phyloP scores from a whole-genome alignment of 495 filamentous ascomycete species.

The Penicillium salamii region DNA sequence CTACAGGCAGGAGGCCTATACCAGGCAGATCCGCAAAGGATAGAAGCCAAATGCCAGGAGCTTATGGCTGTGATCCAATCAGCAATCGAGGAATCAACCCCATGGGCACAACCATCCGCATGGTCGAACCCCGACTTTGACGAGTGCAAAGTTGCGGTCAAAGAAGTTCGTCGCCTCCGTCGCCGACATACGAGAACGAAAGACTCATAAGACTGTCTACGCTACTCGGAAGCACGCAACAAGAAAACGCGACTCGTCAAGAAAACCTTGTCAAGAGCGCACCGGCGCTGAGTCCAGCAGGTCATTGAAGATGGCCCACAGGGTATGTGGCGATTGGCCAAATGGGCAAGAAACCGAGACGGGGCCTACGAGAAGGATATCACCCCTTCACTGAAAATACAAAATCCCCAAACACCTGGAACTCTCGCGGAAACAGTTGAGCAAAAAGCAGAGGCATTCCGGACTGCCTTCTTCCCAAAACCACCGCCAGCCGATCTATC shows the following conservation, averaged over 20 bases:
- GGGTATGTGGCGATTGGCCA: slow-evolving; percentile 11
- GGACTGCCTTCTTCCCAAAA: slow-evolving; percentile 22
- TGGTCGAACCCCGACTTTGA: background rate
- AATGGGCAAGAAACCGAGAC: slow-evolving; percentile 10
- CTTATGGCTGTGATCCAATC: too few species aligned
- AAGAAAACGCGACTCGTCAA: too few species aligned
- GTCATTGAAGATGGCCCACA: slow-evolving; percentile 4
- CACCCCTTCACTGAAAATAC: background rate
- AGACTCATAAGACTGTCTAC: background rate
- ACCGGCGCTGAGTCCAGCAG: background rate
- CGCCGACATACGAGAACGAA: background rate
- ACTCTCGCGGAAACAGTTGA: background rate
- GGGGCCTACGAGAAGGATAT: background rate
- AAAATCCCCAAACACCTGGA: too few species aligned
- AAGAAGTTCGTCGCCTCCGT: background rate
- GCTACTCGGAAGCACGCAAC: background rate
- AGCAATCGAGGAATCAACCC: background rate
- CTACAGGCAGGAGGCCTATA: too few species aligned
- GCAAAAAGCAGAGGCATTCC: slow-evolving; percentile 18
- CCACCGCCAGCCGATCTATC: slow-evolving; percentile 19
- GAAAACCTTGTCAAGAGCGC: background rate
- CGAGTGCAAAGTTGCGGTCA: slow-evolving; percentile 11
- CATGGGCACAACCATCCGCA: background rate
- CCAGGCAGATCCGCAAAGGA: too few species aligned
- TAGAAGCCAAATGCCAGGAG: too few species aligned